phyloP scores from a whole-genome alignment of 345 rosid species.

The Syzygium oleosum region DNA sequence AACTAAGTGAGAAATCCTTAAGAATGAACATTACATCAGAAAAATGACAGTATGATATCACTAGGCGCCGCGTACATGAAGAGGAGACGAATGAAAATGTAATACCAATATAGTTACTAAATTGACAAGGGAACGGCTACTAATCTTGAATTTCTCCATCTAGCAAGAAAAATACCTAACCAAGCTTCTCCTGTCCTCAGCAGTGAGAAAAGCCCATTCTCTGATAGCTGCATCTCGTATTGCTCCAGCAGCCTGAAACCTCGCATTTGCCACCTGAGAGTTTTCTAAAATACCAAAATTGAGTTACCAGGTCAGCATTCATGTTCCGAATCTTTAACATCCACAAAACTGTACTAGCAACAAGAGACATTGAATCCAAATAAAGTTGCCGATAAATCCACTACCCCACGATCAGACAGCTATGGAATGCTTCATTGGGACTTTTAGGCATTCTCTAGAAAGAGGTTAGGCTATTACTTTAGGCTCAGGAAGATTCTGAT shows the following conservation, averaged over 20 bases:
- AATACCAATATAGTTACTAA: background rate
- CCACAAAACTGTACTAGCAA: background rate
- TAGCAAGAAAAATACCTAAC: slow-evolving; percentile 36
- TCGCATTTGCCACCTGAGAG: slow-evolving; percentile 86
- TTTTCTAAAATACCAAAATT: slow-evolving; percentile 42
- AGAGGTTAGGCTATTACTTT: background rate
- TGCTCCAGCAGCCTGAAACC: slow-evolving; percentile 96
- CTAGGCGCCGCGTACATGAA: background rate
- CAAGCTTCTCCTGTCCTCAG: slow-evolving; percentile 68
- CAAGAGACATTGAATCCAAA: background rate
- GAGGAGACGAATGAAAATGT: background rate
- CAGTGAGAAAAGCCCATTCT: slow-evolving; percentile 82
- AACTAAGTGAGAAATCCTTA: background rate
- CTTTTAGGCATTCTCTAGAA: background rate
- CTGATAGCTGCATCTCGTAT: slow-evolving; percentile 92
- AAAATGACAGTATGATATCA: background rate
- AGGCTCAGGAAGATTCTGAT: background rate
- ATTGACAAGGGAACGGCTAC: background rate
- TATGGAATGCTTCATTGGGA: background rate
- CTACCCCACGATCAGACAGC: background rate
- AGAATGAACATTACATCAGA: background rate
- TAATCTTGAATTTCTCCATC: background rate
- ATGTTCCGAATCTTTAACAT: background rate
- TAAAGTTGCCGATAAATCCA: background rate
- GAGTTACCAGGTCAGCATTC: background rate